Conservation (phyloP, 164 flowering plant genomes). For the Malania oleifera region DNA sequence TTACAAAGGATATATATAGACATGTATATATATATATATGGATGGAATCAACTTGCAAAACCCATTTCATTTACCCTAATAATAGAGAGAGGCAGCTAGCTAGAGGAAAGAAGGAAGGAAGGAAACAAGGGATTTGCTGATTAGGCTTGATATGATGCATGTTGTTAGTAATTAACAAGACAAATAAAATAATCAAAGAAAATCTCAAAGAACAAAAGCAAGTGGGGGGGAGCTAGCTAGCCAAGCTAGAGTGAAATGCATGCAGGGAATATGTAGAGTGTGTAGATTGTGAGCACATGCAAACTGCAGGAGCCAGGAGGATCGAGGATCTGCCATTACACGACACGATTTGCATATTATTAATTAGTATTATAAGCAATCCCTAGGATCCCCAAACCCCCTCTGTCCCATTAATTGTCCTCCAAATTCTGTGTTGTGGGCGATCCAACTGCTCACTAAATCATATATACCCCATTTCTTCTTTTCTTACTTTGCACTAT, state of each 20-base stretch:
- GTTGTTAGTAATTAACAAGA: constrained; percentile 5
- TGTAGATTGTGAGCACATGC: constrained; percentile 62
- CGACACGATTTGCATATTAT: constrained; percentile 34
- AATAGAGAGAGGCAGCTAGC: not conserved
- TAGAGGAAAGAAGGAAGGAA: constrained; percentile 1
- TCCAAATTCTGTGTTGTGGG: no score
- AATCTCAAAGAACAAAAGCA: constrained; percentile 24
- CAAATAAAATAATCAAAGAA: not conserved
- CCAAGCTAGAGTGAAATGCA: constrained; percentile 20
- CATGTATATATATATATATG: no score
- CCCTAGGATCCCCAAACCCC: constrained; percentile 16
- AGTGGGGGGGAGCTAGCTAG: constrained; percentile 26
- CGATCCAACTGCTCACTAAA: constrained; percentile 20
- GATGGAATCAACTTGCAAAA: no score
- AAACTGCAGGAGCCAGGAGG: constrained; percentile 15
- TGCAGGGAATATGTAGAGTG: constrained; percentile 42
- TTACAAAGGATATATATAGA: no score
- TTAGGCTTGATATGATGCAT: constrained; percentile 26
- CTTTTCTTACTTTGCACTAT: no score
- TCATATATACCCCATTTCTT: no score
- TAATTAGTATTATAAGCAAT: no score
- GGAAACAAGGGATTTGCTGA: constrained; percentile 24
- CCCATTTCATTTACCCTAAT: no score
- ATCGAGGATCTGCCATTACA: no score
- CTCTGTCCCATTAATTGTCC: constrained; percentile 18